phyloP scores from a whole-genome alignment of 371 early-diverging fungal species.

The Blakeslea trispora region DNA sequence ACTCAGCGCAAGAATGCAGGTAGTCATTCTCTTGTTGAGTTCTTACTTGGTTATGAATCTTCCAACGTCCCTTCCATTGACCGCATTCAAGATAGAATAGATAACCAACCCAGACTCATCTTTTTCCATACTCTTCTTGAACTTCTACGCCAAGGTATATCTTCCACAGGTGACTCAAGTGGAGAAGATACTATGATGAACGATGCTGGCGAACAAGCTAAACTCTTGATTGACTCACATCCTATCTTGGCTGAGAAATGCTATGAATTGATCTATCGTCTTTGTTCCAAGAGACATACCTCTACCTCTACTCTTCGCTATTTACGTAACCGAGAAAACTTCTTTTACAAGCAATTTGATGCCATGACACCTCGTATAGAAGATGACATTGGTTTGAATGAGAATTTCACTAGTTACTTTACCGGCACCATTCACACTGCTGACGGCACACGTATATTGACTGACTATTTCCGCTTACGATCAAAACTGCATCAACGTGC shows the following conservation, averaged over 20 bases:
- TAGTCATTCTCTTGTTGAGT: conserved; percentile 75
- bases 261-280: conserved; percentile 78
- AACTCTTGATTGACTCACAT: conserved; percentile 65
- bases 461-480: conserved; percentile 53
- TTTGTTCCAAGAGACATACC: conserved; percentile 73
- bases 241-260: conserved; percentile 87
- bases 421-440: conserved; percentile 25
- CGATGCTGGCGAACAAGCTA: conserved; percentile 15
- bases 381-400: conserved; percentile 27
- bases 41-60: conserved; percentile 79
- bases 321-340: conserved; percentile 78
- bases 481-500: conserved; percentile 86
- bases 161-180: background rate
- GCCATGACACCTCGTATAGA: conserved; percentile 53
- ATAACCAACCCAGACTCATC: conserved; percentile 34
- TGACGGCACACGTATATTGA: conserved; percentile 30
- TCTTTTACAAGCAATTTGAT: conserved; percentile 65
- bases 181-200: conserved; percentile 24
- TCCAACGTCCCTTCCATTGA: conserved; percentile 26
- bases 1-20: conserved; percentile 47
- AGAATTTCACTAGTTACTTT: conserved; percentile 5
- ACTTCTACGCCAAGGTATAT: conserved; percentile 58
- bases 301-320: conserved; percentile 76
- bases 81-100: conserved; percentile 47
- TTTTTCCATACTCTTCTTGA: conserved; percentile 76